A percentile compares a stretch with the other conserved stretches of the same genome.
These are phyloP conservation scores for Whalleya microplaca DNA, from an alignment of 2,329 filamentous ascomycete species.

Conservation along the genomic window DNA sequence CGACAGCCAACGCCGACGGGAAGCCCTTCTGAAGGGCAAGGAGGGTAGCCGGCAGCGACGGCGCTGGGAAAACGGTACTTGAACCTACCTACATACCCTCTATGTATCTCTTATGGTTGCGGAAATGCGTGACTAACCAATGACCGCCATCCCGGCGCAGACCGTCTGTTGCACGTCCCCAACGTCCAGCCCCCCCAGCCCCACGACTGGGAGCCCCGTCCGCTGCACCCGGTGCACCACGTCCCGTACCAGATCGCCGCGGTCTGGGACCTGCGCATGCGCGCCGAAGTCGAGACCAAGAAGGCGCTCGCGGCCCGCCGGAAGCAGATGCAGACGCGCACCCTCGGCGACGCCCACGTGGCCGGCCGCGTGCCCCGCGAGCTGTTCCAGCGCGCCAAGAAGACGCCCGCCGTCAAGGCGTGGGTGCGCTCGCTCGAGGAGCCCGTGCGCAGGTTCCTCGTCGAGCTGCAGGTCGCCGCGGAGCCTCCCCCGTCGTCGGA, in stretches of 20 bases:
- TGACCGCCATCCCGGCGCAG: too few relatives aligned
- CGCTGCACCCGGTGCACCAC: constrained; percentile 76
- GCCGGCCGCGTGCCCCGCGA: constrained; percentile 74
- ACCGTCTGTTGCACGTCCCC: constrained; percentile 84
- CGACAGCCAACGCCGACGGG: constrained; percentile 65
- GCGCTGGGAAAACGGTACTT: constrained; percentile 90
- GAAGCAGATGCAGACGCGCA: constrained; percentile 49
- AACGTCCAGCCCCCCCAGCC: constrained; percentile 82
- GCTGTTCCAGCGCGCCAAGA: constrained; percentile 79
- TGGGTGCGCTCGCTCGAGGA: constrained; percentile 85
- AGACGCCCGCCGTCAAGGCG: constrained; percentile 73
- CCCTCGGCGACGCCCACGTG: constrained; percentile 46
- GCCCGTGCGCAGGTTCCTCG: constrained; percentile 77
- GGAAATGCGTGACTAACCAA: too few relatives aligned
- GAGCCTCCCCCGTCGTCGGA: constrained; percentile 37
- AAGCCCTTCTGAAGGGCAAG: constrained; percentile 83
- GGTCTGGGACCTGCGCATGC: constrained; percentile 48
- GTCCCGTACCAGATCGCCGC: constrained; percentile 87
- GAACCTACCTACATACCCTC: background rate
- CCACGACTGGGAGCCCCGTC: constrained; percentile 79
- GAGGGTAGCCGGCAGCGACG: constrained; percentile 85
- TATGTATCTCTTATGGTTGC: too few relatives aligned
- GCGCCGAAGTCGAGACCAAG: constrained; percentile 50
- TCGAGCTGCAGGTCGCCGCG: constrained; percentile 53
- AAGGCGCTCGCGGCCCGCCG: constrained; percentile 43